Percentiles rank a stretch among this genome's conserved stretches.
Conservation (phyloP, 2,329 filamentous ascomycete genomes). For the Fusarium sp. region DNA sequence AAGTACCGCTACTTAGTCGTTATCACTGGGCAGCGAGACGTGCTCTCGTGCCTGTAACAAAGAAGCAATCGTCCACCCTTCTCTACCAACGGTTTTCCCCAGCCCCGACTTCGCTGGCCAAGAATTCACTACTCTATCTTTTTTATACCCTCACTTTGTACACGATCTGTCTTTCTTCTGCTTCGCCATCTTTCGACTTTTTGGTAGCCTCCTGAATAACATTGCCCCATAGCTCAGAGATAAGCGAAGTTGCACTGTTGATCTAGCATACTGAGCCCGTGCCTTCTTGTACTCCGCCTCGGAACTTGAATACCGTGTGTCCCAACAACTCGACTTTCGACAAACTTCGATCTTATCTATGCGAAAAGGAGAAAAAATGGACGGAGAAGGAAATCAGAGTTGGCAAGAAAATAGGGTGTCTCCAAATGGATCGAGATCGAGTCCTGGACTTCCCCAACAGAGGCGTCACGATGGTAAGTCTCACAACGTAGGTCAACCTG, state of each 20-base stretch:
- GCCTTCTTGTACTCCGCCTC: slow-evolving; percentile 21
- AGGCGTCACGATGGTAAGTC: slow-evolving; percentile 54
- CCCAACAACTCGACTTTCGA: slow-evolving; percentile 15
- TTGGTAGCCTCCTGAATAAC: slow-evolving; percentile 15
- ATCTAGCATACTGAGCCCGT: slow-evolving; percentile 25
- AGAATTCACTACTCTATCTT: slow-evolving; percentile 29
- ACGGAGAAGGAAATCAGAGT: slow-evolving; percentile 44
- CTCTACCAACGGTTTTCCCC: slow-evolving; percentile 24
- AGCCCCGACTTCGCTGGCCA: slow-evolving; percentile 43
- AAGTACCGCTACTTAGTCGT: slow-evolving; percentile 39
- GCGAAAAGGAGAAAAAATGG: slow-evolving; percentile 41
- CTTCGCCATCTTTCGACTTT: not conserved
- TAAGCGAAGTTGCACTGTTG: slow-evolving; percentile 40
- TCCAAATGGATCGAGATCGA: slow-evolving; percentile 46
- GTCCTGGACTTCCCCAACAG: slow-evolving; percentile 48
- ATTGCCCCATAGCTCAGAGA: slow-evolving; percentile 23
- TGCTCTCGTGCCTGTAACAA: slow-evolving; percentile 46
- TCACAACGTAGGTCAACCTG: slow-evolving; percentile 1
- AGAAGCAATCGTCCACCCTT: slow-evolving; percentile 32
- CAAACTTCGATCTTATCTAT: slow-evolving; percentile 13
- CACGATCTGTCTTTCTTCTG: slow-evolving; percentile 4
- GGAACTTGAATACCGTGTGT: slow-evolving; percentile 33
- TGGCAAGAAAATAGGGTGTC: slow-evolving; percentile 43
- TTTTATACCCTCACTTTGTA: slow-evolving; percentile 21
- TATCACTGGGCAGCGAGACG: slow-evolving; percentile 35